Evolutionary conservation across 2,329 filamentous ascomycete genomes (phyloP).

Genomic region (Aureobasidium vineae): DNA sequence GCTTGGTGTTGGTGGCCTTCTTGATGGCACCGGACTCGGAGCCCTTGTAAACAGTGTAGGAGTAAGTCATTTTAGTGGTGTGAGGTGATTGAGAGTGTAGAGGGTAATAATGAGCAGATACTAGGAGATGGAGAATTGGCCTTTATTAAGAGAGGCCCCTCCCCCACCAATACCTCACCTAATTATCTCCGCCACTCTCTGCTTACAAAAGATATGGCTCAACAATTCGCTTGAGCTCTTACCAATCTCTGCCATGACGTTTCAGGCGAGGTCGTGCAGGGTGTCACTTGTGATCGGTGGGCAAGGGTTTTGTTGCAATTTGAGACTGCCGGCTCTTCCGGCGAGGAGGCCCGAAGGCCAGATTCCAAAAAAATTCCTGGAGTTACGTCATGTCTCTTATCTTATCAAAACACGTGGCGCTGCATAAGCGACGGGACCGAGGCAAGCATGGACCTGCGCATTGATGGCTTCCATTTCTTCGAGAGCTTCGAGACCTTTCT

Average conservation of each 20-base stretch:
- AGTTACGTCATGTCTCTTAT: conserved; percentile 13
- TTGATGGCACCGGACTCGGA: conserved; percentile 57
- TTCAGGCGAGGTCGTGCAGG: not conserved
- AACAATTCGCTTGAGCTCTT: conserved; percentile 15
- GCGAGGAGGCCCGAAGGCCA: not conserved
- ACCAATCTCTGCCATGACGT: conserved; percentile 21
- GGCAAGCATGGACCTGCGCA: not conserved
- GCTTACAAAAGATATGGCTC: conserved; percentile 22
- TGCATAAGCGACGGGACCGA: not conserved
- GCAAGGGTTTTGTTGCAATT: not conserved
- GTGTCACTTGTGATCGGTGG: not conserved
- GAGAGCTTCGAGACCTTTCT: not conserved
- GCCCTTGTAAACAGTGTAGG: conserved; percentile 65
- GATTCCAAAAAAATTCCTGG: not conserved
- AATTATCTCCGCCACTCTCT: conserved; percentile 5
- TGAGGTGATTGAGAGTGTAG: conserved; percentile 4
- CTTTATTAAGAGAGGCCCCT: conserved; percentile 6
- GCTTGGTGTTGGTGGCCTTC: conserved; percentile 49
- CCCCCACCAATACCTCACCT: not conserved
- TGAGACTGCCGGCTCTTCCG: not conserved
- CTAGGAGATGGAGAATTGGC: conserved; percentile 10
- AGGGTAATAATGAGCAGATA: not conserved
- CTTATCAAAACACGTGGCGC: conserved; percentile 9
- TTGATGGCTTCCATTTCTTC: not conserved
- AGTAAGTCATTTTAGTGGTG: conserved; percentile 34